Conservation (phyloP, 345 rosid genomes). For the Syzygium grande region DNA sequence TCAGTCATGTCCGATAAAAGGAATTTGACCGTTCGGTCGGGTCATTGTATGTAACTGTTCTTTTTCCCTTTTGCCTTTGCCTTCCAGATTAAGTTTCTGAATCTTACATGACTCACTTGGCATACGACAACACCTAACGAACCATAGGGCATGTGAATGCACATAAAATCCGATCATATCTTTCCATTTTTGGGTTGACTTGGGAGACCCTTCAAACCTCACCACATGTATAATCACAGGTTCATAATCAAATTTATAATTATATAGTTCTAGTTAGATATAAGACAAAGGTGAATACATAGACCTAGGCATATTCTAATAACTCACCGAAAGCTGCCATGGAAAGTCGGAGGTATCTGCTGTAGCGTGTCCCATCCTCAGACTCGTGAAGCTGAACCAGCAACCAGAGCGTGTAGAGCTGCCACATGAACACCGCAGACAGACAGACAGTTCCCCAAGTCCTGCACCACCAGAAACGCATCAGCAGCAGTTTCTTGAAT, state of each 20-base stretch:
- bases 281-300: background rate
- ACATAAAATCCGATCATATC: background rate
- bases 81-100: background rate
- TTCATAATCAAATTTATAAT: background rate
- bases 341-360: conserved; percentile 49
- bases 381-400: conserved; percentile 53
- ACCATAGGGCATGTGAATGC: background rate
- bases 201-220: background rate
- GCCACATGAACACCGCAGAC: conserved; percentile 40
- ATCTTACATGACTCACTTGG: background rate
- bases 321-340: conserved; percentile 50
- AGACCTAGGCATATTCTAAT: background rate
- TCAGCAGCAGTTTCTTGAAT: background rate
- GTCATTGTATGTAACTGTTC: background rate
- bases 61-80: background rate
- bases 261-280: background rate
- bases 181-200: background rate
- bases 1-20: background rate
- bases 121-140: background rate
- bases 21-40: background rate
- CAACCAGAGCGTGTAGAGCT: conserved; percentile 47
- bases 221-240: background rate
- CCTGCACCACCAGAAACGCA: conserved; percentile 25
- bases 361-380: conserved; percentile 33
- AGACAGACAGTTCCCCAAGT: conserved; percentile 40